Percentiles rank a stretch among this genome's conserved stretches.
phyloP scores from a whole-genome alignment of 352 stramenopile genomes.

The Elongisporangium undulatum region DNA sequence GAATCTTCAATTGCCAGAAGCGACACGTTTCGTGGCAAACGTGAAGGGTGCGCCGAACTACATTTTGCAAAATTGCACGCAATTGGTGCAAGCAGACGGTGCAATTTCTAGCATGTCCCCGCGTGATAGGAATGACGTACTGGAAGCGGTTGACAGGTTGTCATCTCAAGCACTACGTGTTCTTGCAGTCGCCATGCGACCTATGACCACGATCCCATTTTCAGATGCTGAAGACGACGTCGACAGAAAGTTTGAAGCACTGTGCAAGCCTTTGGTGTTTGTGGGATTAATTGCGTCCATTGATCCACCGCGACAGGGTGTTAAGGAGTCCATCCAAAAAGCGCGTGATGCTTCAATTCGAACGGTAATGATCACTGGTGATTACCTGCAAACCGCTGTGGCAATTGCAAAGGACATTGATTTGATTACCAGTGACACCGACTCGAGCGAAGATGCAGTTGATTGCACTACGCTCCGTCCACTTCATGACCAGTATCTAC shows the following conservation, averaged over 20 bases:
- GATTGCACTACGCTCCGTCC: conserved; percentile 62
- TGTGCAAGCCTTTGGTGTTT: conserved; percentile 85
- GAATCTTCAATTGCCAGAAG: neutral
- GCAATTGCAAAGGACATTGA: conserved; percentile 91
- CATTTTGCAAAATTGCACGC: conserved; percentile 51
- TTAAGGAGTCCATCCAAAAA: conserved; percentile 53
- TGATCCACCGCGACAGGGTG: conserved; percentile 52
- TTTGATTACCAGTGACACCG: conserved; percentile 59
- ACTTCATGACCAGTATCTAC: conserved; percentile 34
- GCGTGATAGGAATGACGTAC: conserved; percentile 25
- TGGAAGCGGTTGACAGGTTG: conserved; percentile 50
- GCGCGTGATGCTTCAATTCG: conserved; percentile 51
- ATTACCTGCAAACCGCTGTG: conserved; percentile 93
- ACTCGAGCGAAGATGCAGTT: conserved; percentile 44
- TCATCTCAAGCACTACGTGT: conserved; percentile 78
- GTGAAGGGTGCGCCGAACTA: conserved; percentile 73
- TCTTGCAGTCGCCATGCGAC: conserved; percentile 87
- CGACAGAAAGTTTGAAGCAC: conserved; percentile 47
- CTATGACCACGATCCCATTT: conserved; percentile 37
- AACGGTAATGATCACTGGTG: conserved; percentile 92
- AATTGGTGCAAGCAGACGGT: conserved; percentile 41
- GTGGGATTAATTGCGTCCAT: conserved; percentile 92
- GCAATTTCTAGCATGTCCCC: conserved; percentile 30
- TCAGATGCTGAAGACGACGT: conserved; percentile 43
- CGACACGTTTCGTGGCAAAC: conserved; percentile 39